phyloP scores from a whole-genome alignment of 2,329 filamentous ascomycete genomes.

The Pseudophaeomoniella oleicola region DNA sequence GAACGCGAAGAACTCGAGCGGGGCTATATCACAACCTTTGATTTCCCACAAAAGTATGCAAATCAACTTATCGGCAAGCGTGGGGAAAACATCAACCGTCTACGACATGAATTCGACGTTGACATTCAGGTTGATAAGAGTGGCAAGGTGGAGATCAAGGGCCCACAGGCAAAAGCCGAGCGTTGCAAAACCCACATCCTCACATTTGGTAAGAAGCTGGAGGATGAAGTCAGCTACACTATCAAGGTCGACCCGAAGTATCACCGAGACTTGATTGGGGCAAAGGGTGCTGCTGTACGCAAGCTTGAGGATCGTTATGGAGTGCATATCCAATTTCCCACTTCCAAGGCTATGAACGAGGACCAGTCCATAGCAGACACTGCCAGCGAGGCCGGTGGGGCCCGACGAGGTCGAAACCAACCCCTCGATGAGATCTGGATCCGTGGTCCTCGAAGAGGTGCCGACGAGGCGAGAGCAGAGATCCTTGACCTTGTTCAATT shows the following conservation, averaged over 20 bases:
- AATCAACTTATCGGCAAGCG: slow-evolving; percentile 63
- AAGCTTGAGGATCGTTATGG: slow-evolving; percentile 83
- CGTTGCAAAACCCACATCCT: slow-evolving; percentile 70
- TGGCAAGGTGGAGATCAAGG: slow-evolving; percentile 89
- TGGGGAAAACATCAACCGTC: slow-evolving; percentile 54
- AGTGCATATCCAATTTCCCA: slow-evolving; percentile 92
- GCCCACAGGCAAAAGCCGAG: slow-evolving; percentile 87
- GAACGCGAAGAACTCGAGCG: slow-evolving; percentile 89
- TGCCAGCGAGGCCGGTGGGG: slow-evolving; percentile 48
- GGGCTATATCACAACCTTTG: slow-evolving; percentile 70
- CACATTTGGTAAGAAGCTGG: slow-evolving; percentile 63
- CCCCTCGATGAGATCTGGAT: slow-evolving; percentile 78
- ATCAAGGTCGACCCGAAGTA: slow-evolving; percentile 89
- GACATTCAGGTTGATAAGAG: slow-evolving; percentile 73
- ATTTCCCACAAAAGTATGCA: slow-evolving; percentile 88
- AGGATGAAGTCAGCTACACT: slow-evolving; percentile 76
- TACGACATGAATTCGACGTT: slow-evolving; percentile 56
- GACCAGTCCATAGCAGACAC: slow-evolving; percentile 58
- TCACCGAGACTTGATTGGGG: slow-evolving; percentile 85
- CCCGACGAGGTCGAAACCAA: slow-evolving; percentile 52
- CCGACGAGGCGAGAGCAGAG: slow-evolving; percentile 83
- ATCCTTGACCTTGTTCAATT: slow-evolving; percentile 80
- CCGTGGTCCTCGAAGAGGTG: slow-evolving; percentile 82
- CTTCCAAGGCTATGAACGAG: slow-evolving; percentile 40
- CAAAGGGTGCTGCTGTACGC: slow-evolving; percentile 76